Conservation (phyloP, 2,329 filamentous ascomycete species). For the Fusarium tricinctum region DNA sequence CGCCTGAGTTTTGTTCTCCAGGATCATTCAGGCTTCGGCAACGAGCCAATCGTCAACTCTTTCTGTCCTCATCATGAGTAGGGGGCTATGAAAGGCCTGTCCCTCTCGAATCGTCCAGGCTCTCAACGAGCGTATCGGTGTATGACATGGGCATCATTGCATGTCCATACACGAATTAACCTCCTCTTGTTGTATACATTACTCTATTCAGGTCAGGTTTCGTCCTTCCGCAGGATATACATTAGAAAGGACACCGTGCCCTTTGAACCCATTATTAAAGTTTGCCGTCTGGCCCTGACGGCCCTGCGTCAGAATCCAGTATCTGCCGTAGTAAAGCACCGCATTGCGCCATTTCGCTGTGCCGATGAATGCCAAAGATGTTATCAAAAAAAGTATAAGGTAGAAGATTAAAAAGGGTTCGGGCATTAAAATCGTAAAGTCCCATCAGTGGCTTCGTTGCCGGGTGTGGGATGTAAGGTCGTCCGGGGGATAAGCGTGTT, state of each 20-base stretch:
- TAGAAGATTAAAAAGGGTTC: constrained; percentile 53
- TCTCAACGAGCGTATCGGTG: constrained; percentile 54
- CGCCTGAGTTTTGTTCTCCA: constrained; percentile 42
- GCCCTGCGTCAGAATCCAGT: constrained; percentile 49
- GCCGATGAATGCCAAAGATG: constrained; percentile 59
- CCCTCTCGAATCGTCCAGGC: constrained; percentile 40
- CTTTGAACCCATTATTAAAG: constrained; percentile 49
- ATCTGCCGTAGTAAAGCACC: constrained; percentile 50
- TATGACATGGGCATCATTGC: constrained; percentile 46
- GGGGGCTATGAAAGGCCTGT: constrained; percentile 29
- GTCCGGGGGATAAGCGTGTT: constrained; percentile 15
- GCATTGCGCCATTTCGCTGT: constrained; percentile 58
- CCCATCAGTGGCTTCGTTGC: constrained; percentile 27
- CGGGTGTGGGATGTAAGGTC: constrained; percentile 29
- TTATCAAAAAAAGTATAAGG: constrained; percentile 48
- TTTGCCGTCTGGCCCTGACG: constrained; percentile 47
- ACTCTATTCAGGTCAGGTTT: constrained; percentile 54
- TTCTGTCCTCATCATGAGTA: constrained; percentile 42
- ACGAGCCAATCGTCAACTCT: constrained; percentile 30
- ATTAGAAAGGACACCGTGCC: constrained; percentile 44
- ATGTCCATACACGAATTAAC: constrained; percentile 55
- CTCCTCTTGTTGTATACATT: constrained; percentile 57
- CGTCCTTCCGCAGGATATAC: constrained; percentile 49
- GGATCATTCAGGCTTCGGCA: constrained; percentile 35
- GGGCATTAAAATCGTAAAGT: constrained; percentile 51